Evolutionary conservation across 106 monocot genomes (phyloP), one percentile per base, ranked within the genome.

Genomic region (Posidonia australis): DNA sequence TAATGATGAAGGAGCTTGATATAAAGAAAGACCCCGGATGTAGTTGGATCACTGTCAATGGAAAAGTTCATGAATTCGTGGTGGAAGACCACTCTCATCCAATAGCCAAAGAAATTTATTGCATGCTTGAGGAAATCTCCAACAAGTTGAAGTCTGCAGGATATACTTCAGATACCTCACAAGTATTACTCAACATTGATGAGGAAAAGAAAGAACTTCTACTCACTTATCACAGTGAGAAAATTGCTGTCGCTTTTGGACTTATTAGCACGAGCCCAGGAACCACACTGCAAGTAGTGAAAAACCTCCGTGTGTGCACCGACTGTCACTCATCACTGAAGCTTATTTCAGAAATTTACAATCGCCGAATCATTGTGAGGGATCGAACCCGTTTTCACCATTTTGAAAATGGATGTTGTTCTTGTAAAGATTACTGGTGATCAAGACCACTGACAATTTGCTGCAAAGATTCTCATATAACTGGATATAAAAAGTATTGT

Each of bases 371-470:
- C 44, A 44, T 76, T 17, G 69, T 76, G 21, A 70, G 76, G 36
- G 76, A 76, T 46, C 27, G 76, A 24, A 76, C 58, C 31, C 53
- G 74, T 10, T 76, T 76, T 56, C 76, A 70, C 28, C 76, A 76
- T 32, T 76, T 76, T 67, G 70, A 76, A 49, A 51, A 62, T 31
- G 69, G 73, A 0, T 16, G 25, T 22, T 73, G 73, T 25, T 73
- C 73, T 58, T 73, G 73, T 56, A 73, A 66, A 1, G 73, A 73
- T 41, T 73, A 58, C 48, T 73, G 73, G 73, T 73, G 58, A 73
- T 26, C 28, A 7, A 0, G 21, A 6, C 10, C 16, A 58, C 13
- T 27, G 16, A 10, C 29, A 18, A 13, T 19, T 14, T 10, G 10
- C 9, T 17, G 9, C 0, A 58, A 20, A 25, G 26, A 29, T 11